phyloP scores from a whole-genome alignment of 2,329 filamentous ascomycete genomes.

The Hymenotorrendiella dingleyae region DNA sequence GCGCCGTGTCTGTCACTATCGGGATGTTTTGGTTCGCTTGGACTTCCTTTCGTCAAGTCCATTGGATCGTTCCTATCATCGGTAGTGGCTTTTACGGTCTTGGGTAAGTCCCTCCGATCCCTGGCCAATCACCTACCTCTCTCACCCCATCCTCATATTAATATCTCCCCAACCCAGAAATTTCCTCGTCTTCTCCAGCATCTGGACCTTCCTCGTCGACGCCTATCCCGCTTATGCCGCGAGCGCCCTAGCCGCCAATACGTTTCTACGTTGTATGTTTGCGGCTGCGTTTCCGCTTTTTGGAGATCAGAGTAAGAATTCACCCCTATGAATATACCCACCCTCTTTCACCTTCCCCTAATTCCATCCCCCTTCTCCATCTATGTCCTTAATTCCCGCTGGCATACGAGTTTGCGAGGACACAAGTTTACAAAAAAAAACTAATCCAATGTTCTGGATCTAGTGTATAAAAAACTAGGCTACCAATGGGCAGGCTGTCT shows the following conservation, averaged over 20 bases:
- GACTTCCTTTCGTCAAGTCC: slow-evolving; percentile 66
- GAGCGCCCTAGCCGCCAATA: slow-evolving; percentile 73
- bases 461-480: slow-evolving; percentile 59
- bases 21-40: slow-evolving; percentile 86
- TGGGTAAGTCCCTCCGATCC: slow-evolving; percentile 46
- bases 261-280: slow-evolving; percentile 70
- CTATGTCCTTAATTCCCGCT: no score
- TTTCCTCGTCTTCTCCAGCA: slow-evolving; percentile 68
- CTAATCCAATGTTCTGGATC: no score
- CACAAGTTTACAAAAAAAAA: no score
- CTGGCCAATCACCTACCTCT: no score
- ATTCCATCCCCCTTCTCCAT: no score
- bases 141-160: no score
- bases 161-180: no score
- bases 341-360: no score
- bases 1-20: slow-evolving; percentile 69
- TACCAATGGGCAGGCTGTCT: slow-evolving; percentile 61
- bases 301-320: no score
- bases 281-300: slow-evolving; percentile 74
- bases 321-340: no score
- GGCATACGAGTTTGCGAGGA: no score
- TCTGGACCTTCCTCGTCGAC: slow-evolving; percentile 76
- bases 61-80: slow-evolving; percentile 71
- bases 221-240: slow-evolving; percentile 69
- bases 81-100: slow-evolving; percentile 62